Percentiles rank a stretch among this genome's conserved stretches.
Evolutionary conservation across 495 filamentous ascomycete genomes (phyloP).

Genomic region (Hypoxylon lienhwacheense): DNA sequence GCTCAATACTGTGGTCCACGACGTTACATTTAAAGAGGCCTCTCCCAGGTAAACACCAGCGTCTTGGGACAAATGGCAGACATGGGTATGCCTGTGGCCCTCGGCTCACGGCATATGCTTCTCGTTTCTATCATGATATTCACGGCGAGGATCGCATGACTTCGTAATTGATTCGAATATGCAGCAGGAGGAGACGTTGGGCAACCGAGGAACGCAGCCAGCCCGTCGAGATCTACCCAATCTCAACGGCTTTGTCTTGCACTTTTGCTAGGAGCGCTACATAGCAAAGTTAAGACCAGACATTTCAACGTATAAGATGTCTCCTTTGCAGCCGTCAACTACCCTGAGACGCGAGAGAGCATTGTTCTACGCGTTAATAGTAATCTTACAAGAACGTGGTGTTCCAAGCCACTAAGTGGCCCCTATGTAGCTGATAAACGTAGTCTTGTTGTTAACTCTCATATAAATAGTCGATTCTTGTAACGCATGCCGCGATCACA

Average conservation of each 20-base stretch:
- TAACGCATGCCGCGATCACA: too few species aligned
- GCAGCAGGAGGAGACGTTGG: slow-evolving; percentile 8
- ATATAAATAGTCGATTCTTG: slow-evolving; percentile 1
- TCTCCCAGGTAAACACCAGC: not conserved
- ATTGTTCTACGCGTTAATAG: slow-evolving; percentile 21
- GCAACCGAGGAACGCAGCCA: slow-evolving; percentile 4
- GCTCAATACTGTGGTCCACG: slow-evolving; percentile 13
- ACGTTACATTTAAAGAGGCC: slow-evolving; percentile 11
- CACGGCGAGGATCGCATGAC: slow-evolving; percentile 8
- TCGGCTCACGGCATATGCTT: slow-evolving; percentile 9
- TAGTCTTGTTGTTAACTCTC: not conserved
- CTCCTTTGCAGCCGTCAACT: slow-evolving; percentile 31
- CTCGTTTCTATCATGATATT: slow-evolving; percentile 11
- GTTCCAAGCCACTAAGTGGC: slow-evolving; percentile 32
- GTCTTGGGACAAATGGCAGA: not conserved
- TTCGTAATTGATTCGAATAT: slow-evolving; percentile 4
- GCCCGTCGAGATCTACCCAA: slow-evolving; percentile 8
- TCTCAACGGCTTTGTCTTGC: slow-evolving; percentile 32
- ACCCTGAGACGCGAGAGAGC: slow-evolving; percentile 30
- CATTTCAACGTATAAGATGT: slow-evolving; percentile 30
- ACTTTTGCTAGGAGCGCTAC: slow-evolving; percentile 14
- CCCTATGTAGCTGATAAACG: slow-evolving; percentile 12
- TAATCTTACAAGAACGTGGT: slow-evolving; percentile 37
- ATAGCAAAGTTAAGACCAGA: slow-evolving; percentile 30
- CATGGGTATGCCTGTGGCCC: not conserved